Conservation (phyloP, 495 filamentous ascomycete genomes). For the Echria macrotheca region DNA sequence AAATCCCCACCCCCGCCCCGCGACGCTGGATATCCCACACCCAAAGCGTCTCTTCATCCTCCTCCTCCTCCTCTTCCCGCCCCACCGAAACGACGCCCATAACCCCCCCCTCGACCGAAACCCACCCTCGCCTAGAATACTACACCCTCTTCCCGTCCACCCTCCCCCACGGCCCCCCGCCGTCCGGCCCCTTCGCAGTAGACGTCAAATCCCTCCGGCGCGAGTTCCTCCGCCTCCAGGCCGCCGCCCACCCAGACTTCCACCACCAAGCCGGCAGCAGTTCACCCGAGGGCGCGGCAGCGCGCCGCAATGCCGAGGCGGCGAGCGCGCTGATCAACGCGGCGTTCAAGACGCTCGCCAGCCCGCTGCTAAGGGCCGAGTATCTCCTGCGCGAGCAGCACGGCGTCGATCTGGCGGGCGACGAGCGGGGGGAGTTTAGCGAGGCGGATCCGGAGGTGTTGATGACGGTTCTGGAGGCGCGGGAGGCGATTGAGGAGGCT, state of each 20-base stretch:
- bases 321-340: conserved; percentile 77
- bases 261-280: conserved; percentile 39
- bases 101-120: conserved; percentile 13
- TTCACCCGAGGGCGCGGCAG: conserved; percentile 16
- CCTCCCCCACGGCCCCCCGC: conserved; percentile 75
- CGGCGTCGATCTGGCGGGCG: conserved; percentile 70
- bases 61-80: neutral
- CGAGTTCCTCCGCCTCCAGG: conserved; percentile 84
- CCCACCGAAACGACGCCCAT: neutral
- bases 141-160: conserved; percentile 87
- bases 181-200: conserved; percentile 68
- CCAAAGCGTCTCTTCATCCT: neutral
- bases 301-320: conserved; percentile 53
- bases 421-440: conserved; percentile 64
- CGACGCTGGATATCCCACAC: conserved; percentile 4
- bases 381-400: conserved; percentile 66
- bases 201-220: conserved; percentile 60
- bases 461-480: conserved; percentile 80
- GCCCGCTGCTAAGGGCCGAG: conserved; percentile 74
- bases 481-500: conserved; percentile 79
- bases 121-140: too few species aligned
- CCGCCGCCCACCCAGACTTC: conserved; percentile 75
- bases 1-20: neutral
- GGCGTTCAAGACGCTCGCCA: conserved; percentile 75
- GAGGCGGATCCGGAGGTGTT: conserved; percentile 69